These are phyloP conservation scores for Aureococcus anophagefferens DNA, from an alignment of 108 stramenopile genomes.

Conservation along the genomic window DNA sequence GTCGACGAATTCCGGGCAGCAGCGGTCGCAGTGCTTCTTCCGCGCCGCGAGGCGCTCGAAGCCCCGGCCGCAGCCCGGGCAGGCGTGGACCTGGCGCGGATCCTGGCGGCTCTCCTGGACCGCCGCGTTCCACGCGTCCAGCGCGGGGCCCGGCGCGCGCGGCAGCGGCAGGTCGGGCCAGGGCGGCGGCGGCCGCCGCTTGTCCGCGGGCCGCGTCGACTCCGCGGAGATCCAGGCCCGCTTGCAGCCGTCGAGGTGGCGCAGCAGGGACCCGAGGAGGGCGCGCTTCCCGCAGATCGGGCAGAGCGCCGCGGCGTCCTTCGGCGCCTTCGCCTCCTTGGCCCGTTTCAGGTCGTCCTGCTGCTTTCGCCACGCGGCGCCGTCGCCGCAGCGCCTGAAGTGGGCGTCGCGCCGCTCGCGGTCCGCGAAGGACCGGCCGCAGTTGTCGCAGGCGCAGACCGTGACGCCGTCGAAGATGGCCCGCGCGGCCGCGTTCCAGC, in stretches of 20 bases:
- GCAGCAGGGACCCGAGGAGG: neutral
- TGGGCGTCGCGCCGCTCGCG: neutral
- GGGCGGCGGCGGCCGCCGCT: neutral
- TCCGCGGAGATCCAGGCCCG: neutral
- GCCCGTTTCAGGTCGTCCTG: neutral
- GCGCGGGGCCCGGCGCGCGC: neutral
- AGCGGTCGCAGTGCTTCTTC: neutral
- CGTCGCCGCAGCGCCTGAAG: neutral
- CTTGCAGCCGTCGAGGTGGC: neutral
- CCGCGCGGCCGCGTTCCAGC: neutral
- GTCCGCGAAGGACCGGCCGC: neutral
- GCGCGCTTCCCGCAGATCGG: neutral
- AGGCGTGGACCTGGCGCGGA: neutral
- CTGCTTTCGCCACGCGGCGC: neutral
- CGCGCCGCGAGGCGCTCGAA: neutral
- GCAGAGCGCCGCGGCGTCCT: neutral
- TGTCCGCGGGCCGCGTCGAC: neutral
- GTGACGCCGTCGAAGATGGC: neutral
- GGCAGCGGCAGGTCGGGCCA: neutral
- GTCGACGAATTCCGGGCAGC: neutral
- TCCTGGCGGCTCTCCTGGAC: no score
- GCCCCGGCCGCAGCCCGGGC: neutral
- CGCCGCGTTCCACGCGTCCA: neutral
- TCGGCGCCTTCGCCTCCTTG: neutral
- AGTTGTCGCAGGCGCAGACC: neutral